These are phyloP conservation scores for Ophiostoma tasmaniense DNA, from an alignment of 2,329 filamentous ascomycete species.

Conservation along the genomic window DNA sequence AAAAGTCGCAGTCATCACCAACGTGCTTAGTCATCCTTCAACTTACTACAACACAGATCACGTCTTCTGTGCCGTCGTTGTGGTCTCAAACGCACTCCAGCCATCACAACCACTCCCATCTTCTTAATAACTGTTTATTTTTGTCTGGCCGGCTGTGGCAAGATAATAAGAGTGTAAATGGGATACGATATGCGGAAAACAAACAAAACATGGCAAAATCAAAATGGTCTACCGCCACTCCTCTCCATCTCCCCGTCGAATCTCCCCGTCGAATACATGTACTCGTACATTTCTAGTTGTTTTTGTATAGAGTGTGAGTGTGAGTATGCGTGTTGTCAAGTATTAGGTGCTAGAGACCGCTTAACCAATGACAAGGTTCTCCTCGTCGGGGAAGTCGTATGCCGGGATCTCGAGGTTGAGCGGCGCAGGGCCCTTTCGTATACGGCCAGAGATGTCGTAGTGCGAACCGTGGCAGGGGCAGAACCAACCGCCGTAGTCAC, in stretches of 20 bases:
- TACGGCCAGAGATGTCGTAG: slow-evolving; percentile 98
- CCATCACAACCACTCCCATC: background rate
- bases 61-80: too few relatives aligned
- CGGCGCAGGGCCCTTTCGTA: slow-evolving; percentile 93
- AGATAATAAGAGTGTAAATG: slow-evolving; percentile 5
- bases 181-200: background rate
- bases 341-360: slow-evolving; percentile 14
- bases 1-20: background rate
- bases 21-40: background rate
- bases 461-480: slow-evolving; percentile 99
- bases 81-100: too few relatives aligned
- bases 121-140: background rate
- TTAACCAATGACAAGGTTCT: slow-evolving; percentile 89
- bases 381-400: slow-evolving; percentile 90
- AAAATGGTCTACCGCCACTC: background rate
- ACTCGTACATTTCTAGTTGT: slow-evolving; percentile 2
- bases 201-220: slow-evolving; percentile 1
- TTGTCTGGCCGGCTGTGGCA: background rate
- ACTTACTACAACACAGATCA: too few relatives aligned
- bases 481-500: slow-evolving; percentile 99
- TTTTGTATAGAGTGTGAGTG: background rate
- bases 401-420: slow-evolving; percentile 92
- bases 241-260: background rate
- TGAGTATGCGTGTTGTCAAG: background rate
- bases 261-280: background rate